Conservation (phyloP, 139 green algal species). For the Chlorella sp. region DNA sequence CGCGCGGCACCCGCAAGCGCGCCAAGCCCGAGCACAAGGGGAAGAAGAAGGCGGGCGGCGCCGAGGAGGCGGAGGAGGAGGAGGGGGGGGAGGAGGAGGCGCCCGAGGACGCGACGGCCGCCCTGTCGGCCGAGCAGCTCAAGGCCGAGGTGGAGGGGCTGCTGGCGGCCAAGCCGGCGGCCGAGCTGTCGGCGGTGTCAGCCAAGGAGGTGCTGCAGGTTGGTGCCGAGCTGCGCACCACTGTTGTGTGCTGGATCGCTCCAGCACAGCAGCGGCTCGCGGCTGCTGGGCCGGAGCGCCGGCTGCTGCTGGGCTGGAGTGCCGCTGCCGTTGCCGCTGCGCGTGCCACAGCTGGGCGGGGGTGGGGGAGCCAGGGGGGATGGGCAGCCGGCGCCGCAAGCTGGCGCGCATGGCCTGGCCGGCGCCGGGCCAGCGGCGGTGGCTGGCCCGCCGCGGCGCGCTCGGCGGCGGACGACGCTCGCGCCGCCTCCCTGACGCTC, state of each 20-base stretch:
- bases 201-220: conserved; percentile 3
- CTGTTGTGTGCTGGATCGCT: neutral
- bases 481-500: neutral
- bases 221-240: neutral
- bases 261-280: neutral
- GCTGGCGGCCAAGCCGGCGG: neutral
- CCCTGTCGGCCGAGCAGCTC: conserved; percentile 7
- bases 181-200: conserved; percentile 16
- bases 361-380: neutral
- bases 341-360: neutral
- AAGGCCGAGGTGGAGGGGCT: conserved; percentile 1
- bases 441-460: neutral
- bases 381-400: neutral
- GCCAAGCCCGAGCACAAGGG: neutral
- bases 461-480: too few relatives aligned
- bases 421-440: neutral
- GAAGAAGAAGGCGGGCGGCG: neutral
- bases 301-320: neutral
- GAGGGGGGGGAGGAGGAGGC: neutral
- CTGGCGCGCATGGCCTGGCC: neutral
- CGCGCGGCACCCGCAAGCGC: neutral
- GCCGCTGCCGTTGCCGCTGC: neutral
- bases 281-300: neutral
- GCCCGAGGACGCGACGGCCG: neutral
- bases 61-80: neutral